Evolutionary conservation across 495 filamentous ascomycete species (phyloP), one percentile per base, ranked within the genome.

Genomic region (Jackrogersella multiformis): DNA sequence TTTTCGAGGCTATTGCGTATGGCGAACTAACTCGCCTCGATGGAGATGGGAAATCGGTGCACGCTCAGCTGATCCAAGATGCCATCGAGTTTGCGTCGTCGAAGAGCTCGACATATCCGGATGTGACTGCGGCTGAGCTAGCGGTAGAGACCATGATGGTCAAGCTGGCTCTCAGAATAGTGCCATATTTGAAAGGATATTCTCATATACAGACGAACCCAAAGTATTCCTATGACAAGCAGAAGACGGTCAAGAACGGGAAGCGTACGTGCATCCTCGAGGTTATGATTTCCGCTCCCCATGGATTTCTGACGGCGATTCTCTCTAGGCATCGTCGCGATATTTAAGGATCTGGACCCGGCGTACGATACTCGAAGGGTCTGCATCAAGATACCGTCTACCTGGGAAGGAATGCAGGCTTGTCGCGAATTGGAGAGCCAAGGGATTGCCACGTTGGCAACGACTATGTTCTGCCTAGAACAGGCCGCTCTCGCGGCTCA

Each of bases 161-260:
- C 12, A 82, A 80, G 60, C 72, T 90, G 21, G 80, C 81, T 18
- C 73, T 88, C 5, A 69, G 72, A 30, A 84, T 89, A 36, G 77
- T 79, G 1, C 80, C 80, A 0, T 76, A 86, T 32, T 77, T 88
- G 39, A 80, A 68, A 4, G 88, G 85, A 2, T 77, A 70, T 46
- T 77, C 88, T 15, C 88, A 89, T 71, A 78, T 90, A 34, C 86
- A 89, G 69, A 85, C 82, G 0, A 90, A 91, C 61, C 87, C 88
- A 0, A 81, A 81, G 52, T 78, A 83, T 53, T 78, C 83, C 3
- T 85, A 85, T 61, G 81, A 81, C 5, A 82, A 78, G 2, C 71
- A 81, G 16, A 84, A 83, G 52, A 89, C 79, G 1, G 53, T 88
- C 21, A 74, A 77, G 3, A 86, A 88, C 66, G 86, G 84, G 8